Evolutionary conservation across 305 asterid genomes (phyloP).

Genomic region (Plantago coronopus): DNA sequence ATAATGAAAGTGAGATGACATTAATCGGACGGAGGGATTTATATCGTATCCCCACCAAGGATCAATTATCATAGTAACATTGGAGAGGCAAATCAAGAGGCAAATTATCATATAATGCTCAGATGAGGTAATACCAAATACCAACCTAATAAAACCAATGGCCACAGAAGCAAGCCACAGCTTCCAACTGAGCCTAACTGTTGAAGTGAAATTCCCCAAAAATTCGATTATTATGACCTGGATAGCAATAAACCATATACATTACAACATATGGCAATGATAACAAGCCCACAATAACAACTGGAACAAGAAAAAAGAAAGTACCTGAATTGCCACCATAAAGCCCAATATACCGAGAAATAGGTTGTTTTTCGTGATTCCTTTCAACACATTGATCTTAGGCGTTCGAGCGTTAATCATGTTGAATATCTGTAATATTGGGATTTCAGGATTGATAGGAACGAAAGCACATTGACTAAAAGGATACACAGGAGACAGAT

Average conservation of each 20-base stretch:
- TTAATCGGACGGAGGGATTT: too few species aligned
- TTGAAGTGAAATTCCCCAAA: conserved; percentile 47
- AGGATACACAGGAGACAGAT: not conserved
- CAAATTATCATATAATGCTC: not conserved
- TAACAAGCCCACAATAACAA: not conserved
- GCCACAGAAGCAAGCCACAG: conserved; percentile 57
- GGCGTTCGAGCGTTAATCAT: conserved; percentile 94
- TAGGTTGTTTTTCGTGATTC: conserved; percentile 67
- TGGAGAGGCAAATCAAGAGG: not conserved
- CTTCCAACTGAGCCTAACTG: conserved; percentile 55
- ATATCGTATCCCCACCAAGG: not conserved
- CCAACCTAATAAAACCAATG: conserved; percentile 52
- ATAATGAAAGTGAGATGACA: too few species aligned
- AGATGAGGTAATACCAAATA: not conserved
- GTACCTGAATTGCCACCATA: conserved; percentile 78
- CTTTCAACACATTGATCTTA: conserved; percentile 67
- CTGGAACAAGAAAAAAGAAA: conserved; percentile 8
- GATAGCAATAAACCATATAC: conserved; percentile 11
- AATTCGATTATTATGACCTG: conserved; percentile 53
- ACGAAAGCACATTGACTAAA: conserved; percentile 8
- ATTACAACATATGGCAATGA: not conserved
- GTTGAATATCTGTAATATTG: conserved; percentile 56
- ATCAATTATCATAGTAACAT: not conserved
- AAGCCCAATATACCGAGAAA: conserved; percentile 65
- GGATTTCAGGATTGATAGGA: too few species aligned